Evolutionary conservation across 129 eudicot genomes (phyloP), one percentile per base, ranked within the genome.

Genomic region (Arctium minus): DNA sequence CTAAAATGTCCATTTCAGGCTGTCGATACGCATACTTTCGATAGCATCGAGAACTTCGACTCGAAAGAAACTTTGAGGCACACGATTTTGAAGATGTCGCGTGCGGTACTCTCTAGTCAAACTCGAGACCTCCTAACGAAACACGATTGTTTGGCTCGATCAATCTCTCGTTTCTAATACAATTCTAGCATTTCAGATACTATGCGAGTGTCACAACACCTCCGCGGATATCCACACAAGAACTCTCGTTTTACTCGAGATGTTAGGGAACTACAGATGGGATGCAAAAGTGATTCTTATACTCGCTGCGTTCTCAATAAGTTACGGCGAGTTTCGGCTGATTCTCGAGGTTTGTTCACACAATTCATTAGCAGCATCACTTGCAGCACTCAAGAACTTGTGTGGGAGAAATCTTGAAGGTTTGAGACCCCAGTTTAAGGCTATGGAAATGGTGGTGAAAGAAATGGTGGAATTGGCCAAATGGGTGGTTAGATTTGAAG

Each of bases 251-350:
- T 65, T 92, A 85, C 86, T 94, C 5, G 90, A 92, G 75, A 85
- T 82, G 81, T 85, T 94, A 10, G 83, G 86, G 35, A 88, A 36
- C 84, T 91, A 91, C 80, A 36, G 88, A 70, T 93, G 97, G 97
- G 95, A 93, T 70, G 95, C 97, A 33, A 93, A 93, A 84, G 93
- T 85, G 84, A 91, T 86, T 74, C 80, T 93, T 42, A 73, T 90
- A 53, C 89, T 93, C 13, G 88, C 92, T 0, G 97, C 95, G 0
- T 93, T 91, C 71, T 88, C 95, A 11, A 89, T 89, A 74, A 84
- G 75, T 71, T 91, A 93, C 40, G 95, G 95, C 0, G 95, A 91
- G 71, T 89, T 89, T 39, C 83, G 95, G 90, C 86, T 93, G 60
- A 86, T 93, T 62, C 92, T 89, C 22, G 91, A 91, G 74, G 95